Evolutionary conservation across 2,329 filamentous ascomycete species (phyloP).

Genomic region (Chrysosphaeria jannelii): DNA sequence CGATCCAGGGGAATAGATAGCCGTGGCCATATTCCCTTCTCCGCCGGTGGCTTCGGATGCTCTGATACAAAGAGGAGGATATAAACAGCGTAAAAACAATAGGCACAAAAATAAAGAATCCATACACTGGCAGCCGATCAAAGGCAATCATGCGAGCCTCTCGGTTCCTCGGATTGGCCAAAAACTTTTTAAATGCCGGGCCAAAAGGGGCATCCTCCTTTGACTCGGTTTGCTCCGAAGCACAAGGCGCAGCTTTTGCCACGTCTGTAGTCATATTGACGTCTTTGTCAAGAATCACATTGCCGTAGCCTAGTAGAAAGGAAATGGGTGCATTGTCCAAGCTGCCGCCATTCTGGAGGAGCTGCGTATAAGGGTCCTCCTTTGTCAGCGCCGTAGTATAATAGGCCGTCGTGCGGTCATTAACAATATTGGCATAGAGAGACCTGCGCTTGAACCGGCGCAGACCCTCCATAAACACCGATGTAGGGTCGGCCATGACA

Average conservation of each 20-base stretch:
- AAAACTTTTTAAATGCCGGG: slow-evolving; percentile 2
- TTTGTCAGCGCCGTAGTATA: slow-evolving; percentile 58
- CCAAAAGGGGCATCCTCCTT: not conserved
- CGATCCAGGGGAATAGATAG: too few relatives aligned
- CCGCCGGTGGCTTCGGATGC: slow-evolving; percentile 38
- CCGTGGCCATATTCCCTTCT: too few relatives aligned
- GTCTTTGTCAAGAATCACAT: slow-evolving; percentile 54
- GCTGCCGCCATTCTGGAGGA: slow-evolving; percentile 10
- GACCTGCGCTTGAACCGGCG: slow-evolving; percentile 44
- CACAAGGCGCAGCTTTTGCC: not conserved
- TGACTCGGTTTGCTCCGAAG: too few relatives aligned
- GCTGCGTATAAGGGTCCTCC: slow-evolving; percentile 37
- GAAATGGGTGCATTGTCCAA: slow-evolving; percentile 37
- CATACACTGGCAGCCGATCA: slow-evolving; percentile 17
- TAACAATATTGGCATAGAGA: slow-evolving; percentile 63
- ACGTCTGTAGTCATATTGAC: slow-evolving; percentile 21
- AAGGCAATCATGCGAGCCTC: slow-evolving; percentile 2
- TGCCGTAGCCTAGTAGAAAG: slow-evolving; percentile 41
- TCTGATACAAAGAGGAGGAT: slow-evolving; percentile 48
- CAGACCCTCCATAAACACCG: slow-evolving; percentile 61
- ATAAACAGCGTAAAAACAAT: slow-evolving; percentile 43
- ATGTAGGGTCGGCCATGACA: slow-evolving; percentile 53
- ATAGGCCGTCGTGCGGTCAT: slow-evolving; percentile 55
- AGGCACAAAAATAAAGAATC: slow-evolving; percentile 39
- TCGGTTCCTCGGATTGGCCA: slow-evolving; percentile 3